phyloP scores from a whole-genome alignment of 495 filamentous ascomycete genomes.

The Daldinia vernicosa region DNA sequence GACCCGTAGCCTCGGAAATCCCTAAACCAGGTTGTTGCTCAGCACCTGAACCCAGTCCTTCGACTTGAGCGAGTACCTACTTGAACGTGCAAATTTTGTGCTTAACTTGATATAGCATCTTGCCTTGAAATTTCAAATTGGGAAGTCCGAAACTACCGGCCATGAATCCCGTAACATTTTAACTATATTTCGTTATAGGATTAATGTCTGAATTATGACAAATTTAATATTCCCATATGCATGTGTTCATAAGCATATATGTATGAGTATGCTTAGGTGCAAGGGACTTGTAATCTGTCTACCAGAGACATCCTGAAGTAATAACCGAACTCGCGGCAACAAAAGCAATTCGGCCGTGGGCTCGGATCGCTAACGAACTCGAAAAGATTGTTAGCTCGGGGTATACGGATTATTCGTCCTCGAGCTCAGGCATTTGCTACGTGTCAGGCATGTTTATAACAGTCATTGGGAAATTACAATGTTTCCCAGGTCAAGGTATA shows the following conservation, averaged over 20 bases:
- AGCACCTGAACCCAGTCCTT: background rate
- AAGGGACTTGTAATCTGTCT: background rate
- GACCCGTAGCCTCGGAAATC: slow-evolving; percentile 41
- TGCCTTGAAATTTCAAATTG: background rate
- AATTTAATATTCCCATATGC: background rate
- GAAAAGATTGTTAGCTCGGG: background rate
- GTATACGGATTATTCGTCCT: background rate
- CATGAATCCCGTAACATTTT: background rate
- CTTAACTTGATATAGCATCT: background rate
- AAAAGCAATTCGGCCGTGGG: background rate
- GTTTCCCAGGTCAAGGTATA: slow-evolving; percentile 15
- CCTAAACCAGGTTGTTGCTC: slow-evolving; percentile 15
- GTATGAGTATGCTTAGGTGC: background rate
- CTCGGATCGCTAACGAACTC: slow-evolving; percentile 5
- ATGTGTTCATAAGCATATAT: background rate
- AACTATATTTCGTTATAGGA: background rate
- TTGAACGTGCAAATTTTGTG: background rate
- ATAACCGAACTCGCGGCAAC: background rate
- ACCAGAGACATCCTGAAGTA: background rate
- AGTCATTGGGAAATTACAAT: slow-evolving; percentile 36
- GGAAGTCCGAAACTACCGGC: slow-evolving; percentile 2
- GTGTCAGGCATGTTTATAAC: background rate
- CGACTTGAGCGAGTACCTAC: background rate
- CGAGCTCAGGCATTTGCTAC: background rate
- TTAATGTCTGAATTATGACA: background rate